These are phyloP conservation scores for Ceratocystis albifundus DNA, from an alignment of 2,329 filamentous ascomycete species.

Conservation along the genomic window DNA sequence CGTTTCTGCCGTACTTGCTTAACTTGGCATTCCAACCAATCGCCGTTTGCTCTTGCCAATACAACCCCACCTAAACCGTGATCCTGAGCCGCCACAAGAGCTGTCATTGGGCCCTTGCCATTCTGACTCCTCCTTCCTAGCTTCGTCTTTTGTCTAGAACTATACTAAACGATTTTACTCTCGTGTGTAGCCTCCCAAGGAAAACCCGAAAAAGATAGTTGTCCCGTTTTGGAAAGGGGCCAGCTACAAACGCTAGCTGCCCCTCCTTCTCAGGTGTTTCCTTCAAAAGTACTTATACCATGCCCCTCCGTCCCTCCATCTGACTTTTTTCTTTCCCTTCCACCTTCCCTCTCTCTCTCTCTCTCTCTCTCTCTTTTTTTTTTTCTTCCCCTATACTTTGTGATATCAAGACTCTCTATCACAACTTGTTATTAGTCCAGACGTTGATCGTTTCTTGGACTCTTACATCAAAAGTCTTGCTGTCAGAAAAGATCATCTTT, in stretches of 20 bases:
- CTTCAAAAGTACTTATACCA: slow-evolving; percentile 17
- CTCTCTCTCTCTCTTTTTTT: slow-evolving; percentile 17
- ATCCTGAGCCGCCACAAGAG: not conserved
- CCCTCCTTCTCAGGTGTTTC: not conserved
- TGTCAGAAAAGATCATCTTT: slow-evolving; percentile 12
- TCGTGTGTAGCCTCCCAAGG: not conserved
- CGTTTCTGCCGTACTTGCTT: slow-evolving; percentile 11
- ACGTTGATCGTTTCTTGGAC: slow-evolving; percentile 20
- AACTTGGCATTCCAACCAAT: slow-evolving; percentile 3
- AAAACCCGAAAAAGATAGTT: not conserved
- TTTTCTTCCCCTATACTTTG: slow-evolving; percentile 12
- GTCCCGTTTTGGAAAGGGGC: not conserved
- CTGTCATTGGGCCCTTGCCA: slow-evolving; percentile 5
- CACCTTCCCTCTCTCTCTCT: slow-evolving; percentile 18
- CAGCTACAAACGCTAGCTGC: slow-evolving; percentile 1
- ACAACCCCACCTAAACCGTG: slow-evolving; percentile 14
- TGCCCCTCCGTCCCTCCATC: slow-evolving; percentile 14
- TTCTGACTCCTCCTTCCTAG: not conserved
- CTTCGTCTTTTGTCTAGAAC: not conserved
- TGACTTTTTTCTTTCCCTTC: not conserved
- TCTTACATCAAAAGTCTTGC: slow-evolving; percentile 14
- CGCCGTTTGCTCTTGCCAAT: not conserved
- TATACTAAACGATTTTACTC: not conserved
- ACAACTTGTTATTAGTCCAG: slow-evolving; percentile 16
- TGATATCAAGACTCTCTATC: slow-evolving; percentile 16